Conservation (phyloP, 1,284 basidiomycete genomes). For the Puccinia hordei region DNA sequence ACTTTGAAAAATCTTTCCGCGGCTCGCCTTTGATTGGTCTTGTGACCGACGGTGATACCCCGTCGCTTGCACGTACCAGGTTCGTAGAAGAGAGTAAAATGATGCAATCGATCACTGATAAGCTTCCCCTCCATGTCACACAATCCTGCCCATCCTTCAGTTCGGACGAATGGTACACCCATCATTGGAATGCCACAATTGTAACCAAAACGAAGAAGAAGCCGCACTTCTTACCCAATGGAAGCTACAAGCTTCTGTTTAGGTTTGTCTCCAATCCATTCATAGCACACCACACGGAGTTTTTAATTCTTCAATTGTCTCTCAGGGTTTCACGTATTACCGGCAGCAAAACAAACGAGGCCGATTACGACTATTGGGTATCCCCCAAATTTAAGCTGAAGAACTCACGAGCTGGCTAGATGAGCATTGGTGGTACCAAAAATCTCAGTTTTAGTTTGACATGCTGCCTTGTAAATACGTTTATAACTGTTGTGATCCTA, state of each 20-base stretch:
- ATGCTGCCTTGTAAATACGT: too few relatives aligned
- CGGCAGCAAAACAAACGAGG: background rate
- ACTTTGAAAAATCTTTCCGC: slow-evolving; percentile 13
- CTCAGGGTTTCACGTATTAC: background rate
- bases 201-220: background rate
- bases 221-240: background rate
- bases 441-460: too few relatives aligned
- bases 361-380: background rate
- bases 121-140: too few relatives aligned
- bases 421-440: too few relatives aligned
- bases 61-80: background rate
- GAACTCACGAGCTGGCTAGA: too few relatives aligned
- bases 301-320: background rate
- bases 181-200: background rate
- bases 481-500: too few relatives aligned
- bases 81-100: background rate
- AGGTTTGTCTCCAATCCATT: background rate
- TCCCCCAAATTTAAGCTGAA: background rate
- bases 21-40: background rate
- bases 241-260: slow-evolving; percentile 7
- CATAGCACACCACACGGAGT: background rate
- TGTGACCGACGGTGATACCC: background rate
- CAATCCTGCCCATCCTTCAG: background rate
- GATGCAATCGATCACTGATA: too few relatives aligned
- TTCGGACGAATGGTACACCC: background rate